Base-by-base conservation (phyloP, 2,329 filamentous ascomycete species). In the Magnaporthiopsis incrustans region DNA sequence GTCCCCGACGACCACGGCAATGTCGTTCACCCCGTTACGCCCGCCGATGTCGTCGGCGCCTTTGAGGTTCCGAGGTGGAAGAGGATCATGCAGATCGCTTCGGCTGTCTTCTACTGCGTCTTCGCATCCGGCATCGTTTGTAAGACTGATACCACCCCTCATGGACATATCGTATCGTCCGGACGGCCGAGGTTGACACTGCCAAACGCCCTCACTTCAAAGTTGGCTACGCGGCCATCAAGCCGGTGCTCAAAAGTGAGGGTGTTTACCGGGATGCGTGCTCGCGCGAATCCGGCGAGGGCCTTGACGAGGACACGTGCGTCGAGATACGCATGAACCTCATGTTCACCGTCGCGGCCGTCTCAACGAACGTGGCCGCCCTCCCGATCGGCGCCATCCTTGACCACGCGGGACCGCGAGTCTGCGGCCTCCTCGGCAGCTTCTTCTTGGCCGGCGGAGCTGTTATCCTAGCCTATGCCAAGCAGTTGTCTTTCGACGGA, bases 341-440 rank as follows among this genome's bases (percentile, higher is more conserved):
- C 68, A 96, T 96, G 90, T 97, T 97, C 79, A 96, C 92, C 7
- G 84, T 92, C 57, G 92, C 92, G 15, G 92, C 92, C 18, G 92
- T 96, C 12, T 89, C 85, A 8, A 96, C 92, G 56, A 97, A 97
- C 71, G 89, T 96, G 15, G 91, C 87, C 57, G 92, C 93, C 15
- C 81, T 97, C 8, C 91, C 92, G 2, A 87, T 96, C 14, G 93
- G 93, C 59, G 90, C 91, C 3, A 89, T 96, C 59, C 83, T 97
- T 27, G 93, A 97, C 76, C 82, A 86, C 67, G 93, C 85, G 71
- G 93, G 93, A 1, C 93, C 93, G 18, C 84, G 89, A 64, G 81
- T 91, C 5, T 90, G 89, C 70, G 89, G 90, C 4, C 79, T 92
- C 27, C 82, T 89, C 64, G 92, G 89, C 61, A 87, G 86, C 65